Percentiles rank a stretch among this genome's conserved stretches.
These are phyloP conservation scores for Anaeromyces robustus DNA, from an alignment of 192 early-diverging fungal species.

Conservation along the genomic window DNA sequence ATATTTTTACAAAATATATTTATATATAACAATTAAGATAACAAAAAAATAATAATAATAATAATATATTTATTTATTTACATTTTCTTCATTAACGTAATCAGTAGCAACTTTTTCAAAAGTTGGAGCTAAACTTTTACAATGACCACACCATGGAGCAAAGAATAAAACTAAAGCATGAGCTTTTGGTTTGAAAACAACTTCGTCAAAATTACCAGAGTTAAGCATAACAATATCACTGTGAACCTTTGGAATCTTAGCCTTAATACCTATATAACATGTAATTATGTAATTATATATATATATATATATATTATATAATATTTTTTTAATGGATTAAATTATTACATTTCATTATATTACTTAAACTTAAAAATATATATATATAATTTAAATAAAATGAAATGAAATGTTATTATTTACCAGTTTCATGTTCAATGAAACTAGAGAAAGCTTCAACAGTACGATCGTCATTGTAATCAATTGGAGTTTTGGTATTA, in stretches of 20 bases:
- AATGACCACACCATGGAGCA: slow-evolving; percentile 61
- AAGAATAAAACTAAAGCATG: slow-evolving; percentile 81
- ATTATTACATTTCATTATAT: too few relatives aligned
- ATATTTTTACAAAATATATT: too few relatives aligned
- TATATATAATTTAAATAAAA: too few relatives aligned
- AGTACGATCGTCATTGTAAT: slow-evolving; percentile 70
- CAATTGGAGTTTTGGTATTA: slow-evolving; percentile 47
- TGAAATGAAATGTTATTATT: too few relatives aligned
- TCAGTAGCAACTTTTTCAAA: slow-evolving; percentile 75
- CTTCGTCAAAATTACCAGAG: slow-evolving; percentile 55
- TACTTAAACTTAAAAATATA: too few relatives aligned
- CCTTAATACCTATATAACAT: slow-evolving; percentile 23
- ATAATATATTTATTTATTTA: slow-evolving; percentile 12
- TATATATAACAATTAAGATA: too few relatives aligned
- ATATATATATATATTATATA: not conserved
- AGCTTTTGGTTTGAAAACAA: slow-evolving; percentile 52
- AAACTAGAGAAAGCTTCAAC: slow-evolving; percentile 59
- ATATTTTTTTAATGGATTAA: not conserved
- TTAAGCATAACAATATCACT: slow-evolving; percentile 55
- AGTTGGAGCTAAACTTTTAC: slow-evolving; percentile 44
- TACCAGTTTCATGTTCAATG: slow-evolving; percentile 67
- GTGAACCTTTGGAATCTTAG: slow-evolving; percentile 51
- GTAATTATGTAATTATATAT: not conserved
- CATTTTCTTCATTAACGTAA: slow-evolving; percentile 62
- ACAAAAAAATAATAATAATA: too few relatives aligned